Evolutionary conservation across 148 eudicot genomes (phyloP).

Genomic region (Arctostaphylos glauca): DNA sequence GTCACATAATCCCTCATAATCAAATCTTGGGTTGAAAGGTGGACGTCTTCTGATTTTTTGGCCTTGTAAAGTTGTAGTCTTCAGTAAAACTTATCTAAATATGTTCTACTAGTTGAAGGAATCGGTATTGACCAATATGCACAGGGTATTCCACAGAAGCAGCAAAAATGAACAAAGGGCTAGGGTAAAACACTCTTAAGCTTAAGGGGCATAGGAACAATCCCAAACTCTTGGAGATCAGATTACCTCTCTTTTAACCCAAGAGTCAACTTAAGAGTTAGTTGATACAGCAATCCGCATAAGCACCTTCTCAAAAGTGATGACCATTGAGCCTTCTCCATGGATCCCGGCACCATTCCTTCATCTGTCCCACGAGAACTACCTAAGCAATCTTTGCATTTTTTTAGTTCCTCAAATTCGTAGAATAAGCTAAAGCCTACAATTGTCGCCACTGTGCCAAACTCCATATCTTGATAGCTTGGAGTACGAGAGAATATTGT

Average conservation of each 20-base stretch:
- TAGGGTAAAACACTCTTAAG: neutral
- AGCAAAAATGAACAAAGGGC: neutral
- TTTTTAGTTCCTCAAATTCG: neutral
- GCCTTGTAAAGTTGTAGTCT: neutral
- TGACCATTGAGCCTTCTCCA: too few relatives aligned
- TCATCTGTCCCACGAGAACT: too few relatives aligned
- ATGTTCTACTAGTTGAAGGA: neutral
- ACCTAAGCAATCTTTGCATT: neutral
- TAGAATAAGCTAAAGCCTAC: neutral
- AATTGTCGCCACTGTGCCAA: neutral
- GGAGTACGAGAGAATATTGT: neutral
- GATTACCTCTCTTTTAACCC: neutral
- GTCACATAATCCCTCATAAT: neutral
- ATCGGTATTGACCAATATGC: neutral
- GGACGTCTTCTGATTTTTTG: neutral
- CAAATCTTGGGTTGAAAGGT: neutral
- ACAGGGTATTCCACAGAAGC: neutral
- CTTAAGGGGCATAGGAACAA: neutral
- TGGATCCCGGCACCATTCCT: too few relatives aligned
- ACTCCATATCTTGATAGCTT: neutral
- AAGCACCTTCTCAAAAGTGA: neutral
- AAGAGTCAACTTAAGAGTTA: neutral
- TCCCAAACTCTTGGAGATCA: neutral
- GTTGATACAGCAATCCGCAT: neutral
- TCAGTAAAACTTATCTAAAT: neutral